Evolutionary conservation across 208 protist genomes (phyloP).

Genomic region (Trypanosoma mega): DNA sequence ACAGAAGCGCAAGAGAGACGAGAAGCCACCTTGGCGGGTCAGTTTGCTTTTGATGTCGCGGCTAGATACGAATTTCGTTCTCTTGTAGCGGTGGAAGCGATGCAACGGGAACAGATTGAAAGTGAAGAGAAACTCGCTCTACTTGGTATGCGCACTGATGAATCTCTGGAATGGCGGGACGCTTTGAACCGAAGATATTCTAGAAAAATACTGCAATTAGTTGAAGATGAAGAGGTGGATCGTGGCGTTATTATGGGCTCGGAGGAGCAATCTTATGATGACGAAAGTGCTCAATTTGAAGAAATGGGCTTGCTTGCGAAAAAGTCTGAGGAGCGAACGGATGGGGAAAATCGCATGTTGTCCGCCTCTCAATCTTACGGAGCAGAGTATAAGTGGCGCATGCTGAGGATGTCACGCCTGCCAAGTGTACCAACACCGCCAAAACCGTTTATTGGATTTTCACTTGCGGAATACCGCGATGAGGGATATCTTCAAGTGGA

Average conservation of each 20-base stretch:
- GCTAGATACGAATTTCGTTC: neutral
- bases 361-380: slow-evolving; percentile 15
- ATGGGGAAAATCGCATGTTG: slow-evolving; percentile 12
- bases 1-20: too few species aligned
- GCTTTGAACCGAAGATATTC: neutral
- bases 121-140: neutral
- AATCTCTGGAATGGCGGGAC: neutral
- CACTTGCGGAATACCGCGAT: slow-evolving; percentile 32
- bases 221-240: slow-evolving; percentile 11
- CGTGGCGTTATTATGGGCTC: slow-evolving; percentile 2
- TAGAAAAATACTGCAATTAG: neutral
- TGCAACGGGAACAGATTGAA: neutral
- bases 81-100: neutral
- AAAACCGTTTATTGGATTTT: slow-evolving; percentile 56
- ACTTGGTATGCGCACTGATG: neutral
- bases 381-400: slow-evolving; percentile 29
- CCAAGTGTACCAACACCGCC: slow-evolving; percentile 2
- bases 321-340: slow-evolving; percentile 3
- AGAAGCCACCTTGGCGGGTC: too few species aligned
- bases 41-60: too few species aligned
- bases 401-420: slow-evolving; percentile 13
- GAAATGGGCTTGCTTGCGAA: neutral
- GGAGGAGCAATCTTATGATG: slow-evolving; percentile 17
- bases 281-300: slow-evolving; percentile 10
- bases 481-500: slow-evolving; percentile 32